Conservation (phyloP, 495 filamentous ascomycete species). For the Beverwykella pulmonaria region DNA sequence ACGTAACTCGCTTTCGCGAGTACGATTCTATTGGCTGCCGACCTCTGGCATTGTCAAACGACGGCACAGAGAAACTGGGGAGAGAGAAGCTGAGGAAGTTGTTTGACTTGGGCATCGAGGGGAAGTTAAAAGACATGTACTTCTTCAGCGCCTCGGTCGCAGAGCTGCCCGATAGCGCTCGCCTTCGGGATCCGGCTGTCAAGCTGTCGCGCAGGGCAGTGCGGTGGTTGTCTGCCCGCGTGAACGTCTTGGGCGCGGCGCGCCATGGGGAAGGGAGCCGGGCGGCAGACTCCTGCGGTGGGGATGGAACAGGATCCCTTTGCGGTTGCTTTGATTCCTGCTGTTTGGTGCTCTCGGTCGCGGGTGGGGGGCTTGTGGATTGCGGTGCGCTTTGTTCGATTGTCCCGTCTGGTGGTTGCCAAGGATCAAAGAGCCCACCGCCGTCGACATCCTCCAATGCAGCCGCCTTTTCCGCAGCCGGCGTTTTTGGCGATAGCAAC, state of each 20-base stretch:
- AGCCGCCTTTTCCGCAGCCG: constrained; percentile 73
- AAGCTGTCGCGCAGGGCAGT: constrained; percentile 37
- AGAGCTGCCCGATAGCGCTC: constrained; percentile 28
- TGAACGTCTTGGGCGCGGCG: constrained; percentile 49
- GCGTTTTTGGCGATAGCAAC: constrained; percentile 69
- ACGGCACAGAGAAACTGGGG: constrained; percentile 30
- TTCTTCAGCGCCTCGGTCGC: constrained; percentile 32
- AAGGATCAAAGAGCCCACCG: constrained; percentile 42
- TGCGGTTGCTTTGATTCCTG: background rate
- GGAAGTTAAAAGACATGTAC: constrained; percentile 36
- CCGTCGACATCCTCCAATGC: constrained; percentile 63
- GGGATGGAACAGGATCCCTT: background rate
- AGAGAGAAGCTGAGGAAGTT: constrained; percentile 33
- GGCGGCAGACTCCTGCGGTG: constrained; percentile 1
- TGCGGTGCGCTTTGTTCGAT: constrained; percentile 14
- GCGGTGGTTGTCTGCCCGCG: constrained; percentile 22
- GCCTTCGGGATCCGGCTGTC: constrained; percentile 36
- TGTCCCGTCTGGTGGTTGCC: constrained; percentile 22
- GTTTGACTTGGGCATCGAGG: constrained; percentile 32
- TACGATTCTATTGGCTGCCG: background rate
- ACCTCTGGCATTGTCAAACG: constrained; percentile 20
- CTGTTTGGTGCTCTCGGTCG: constrained; percentile 6
- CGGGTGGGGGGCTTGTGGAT: background rate
- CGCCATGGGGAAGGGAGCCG: constrained; percentile 57
- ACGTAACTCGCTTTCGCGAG: constrained; percentile 1